Conservation (phyloP, 1,284 basidiomycete species). For the Cystobasidiaceae sp. region DNA sequence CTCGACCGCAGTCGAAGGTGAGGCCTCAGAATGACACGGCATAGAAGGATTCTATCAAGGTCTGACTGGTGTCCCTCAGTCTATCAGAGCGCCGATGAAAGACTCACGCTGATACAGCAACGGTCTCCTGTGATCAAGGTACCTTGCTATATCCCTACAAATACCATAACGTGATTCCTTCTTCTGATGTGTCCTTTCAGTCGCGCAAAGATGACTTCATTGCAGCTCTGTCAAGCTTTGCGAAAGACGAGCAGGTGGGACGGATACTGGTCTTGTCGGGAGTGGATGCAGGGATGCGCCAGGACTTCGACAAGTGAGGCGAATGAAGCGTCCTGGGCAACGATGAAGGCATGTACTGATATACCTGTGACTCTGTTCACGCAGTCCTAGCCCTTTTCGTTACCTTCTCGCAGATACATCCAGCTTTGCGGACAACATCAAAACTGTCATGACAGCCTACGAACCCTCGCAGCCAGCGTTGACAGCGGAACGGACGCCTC, state of each 20-base stretch:
- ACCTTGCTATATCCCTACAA: not conserved
- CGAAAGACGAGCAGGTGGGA: not conserved
- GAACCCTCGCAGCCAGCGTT: not conserved
- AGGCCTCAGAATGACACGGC: not conserved
- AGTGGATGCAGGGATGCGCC: constrained; percentile 21
- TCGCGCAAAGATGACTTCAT: constrained; percentile 26
- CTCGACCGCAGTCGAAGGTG: constrained; percentile 17
- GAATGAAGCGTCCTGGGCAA: not conserved
- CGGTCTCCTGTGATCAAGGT: constrained; percentile 27
- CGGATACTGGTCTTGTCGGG: constrained; percentile 13
- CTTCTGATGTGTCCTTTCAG: not conserved
- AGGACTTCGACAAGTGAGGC: constrained; percentile 20
- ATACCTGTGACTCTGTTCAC: not conserved
- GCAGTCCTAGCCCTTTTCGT: constrained; percentile 22
- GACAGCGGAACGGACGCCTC: not conserved
- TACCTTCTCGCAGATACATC: not conserved
- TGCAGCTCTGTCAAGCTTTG: not conserved
- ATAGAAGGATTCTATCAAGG: too few relatives aligned
- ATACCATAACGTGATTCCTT: not conserved
- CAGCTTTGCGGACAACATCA: not conserved
- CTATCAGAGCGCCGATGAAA: constrained; percentile 11
- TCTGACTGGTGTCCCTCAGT: not conserved
- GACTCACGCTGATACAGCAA: constrained; percentile 18
- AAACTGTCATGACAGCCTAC: constrained; percentile 4
- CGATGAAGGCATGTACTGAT: not conserved